Percentiles rank a stretch among this genome's conserved stretches.
Conservation (phyloP, 2,329 filamentous ascomycete species). For the Talaromyces sp. region DNA sequence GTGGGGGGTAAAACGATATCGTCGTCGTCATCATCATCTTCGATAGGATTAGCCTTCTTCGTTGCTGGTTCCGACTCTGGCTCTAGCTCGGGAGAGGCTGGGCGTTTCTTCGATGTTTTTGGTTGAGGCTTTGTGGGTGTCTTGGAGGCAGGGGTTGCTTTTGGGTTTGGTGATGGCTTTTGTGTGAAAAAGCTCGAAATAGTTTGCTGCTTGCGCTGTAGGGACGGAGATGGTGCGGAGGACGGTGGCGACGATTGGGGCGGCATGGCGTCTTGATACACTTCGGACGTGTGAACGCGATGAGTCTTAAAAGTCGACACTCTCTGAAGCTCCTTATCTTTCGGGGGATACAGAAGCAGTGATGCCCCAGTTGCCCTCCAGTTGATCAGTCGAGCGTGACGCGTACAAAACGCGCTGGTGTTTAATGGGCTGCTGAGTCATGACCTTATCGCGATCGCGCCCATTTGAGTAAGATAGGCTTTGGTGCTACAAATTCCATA, state of each 20-base stretch:
- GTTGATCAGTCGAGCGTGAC: constrained; percentile 31
- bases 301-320: too few relatives aligned
- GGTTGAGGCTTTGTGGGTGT: constrained; percentile 7
- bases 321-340: background rate
- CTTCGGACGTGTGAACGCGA: background rate
- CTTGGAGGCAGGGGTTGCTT: constrained; percentile 15
- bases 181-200: constrained; percentile 85
- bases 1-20: constrained; percentile 43
- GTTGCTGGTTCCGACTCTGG: background rate
- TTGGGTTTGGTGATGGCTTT: constrained; percentile 42
- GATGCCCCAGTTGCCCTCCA: constrained; percentile 2
- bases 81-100: constrained; percentile 11
- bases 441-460: constrained; percentile 1
- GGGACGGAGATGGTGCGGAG: constrained; percentile 34
- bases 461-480: too few relatives aligned
- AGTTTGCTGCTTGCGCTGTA: constrained; percentile 62
- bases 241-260: constrained; percentile 37
- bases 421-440: constrained; percentile 31
- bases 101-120: constrained; percentile 12
- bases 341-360: background rate
- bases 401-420: constrained; percentile 34
- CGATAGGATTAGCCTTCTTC: constrained; percentile 7
- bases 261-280: constrained; percentile 28
- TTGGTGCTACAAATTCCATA: too few relatives aligned
- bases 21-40: constrained; percentile 40